Percentiles rank a stretch among this genome's conserved stretches.
Conservation (phyloP, 2,329 filamentous ascomycete species). For the Ascochyta lentis region DNA sequence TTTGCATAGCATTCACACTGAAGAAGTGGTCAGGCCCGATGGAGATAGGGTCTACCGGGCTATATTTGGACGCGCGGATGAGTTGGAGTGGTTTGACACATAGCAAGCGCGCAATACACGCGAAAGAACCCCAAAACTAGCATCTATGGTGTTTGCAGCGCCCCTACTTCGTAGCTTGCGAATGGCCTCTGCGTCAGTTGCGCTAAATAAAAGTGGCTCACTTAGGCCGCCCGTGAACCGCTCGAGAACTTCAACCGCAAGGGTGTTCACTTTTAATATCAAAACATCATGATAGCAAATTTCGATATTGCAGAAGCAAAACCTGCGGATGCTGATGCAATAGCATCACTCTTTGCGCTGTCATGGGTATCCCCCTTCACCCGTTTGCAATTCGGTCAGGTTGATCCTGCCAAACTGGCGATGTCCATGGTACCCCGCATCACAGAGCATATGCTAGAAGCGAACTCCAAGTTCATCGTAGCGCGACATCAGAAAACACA, state of each 20-base stretch:
- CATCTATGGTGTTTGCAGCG: too few species aligned
- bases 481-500: conserved; percentile 14
- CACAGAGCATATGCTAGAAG: conserved; percentile 22
- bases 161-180: too few species aligned
- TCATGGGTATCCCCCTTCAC: conserved; percentile 39
- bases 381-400: conserved; percentile 34
- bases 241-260: not conserved
- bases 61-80: conserved; percentile 40
- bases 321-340: conserved; percentile 22
- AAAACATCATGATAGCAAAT: not conserved
- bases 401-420: conserved; percentile 25
- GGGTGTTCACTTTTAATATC: not conserved
- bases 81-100: conserved; percentile 46
- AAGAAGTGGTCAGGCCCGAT: conserved; percentile 40
- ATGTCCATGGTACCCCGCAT: conserved; percentile 33
- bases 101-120: conserved; percentile 8
- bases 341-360: conserved; percentile 32
- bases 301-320: conserved; percentile 19
- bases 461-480: conserved; percentile 19
- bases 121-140: too few species aligned
- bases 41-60: conserved; percentile 41
- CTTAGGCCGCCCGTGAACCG: not conserved
- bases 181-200: too few species aligned
- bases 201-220: not conserved
- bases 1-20: conserved; percentile 45